Base-by-base conservation (phyloP, 1,139 yeast genomes). In the Yamadazyma sp. region DNA sequence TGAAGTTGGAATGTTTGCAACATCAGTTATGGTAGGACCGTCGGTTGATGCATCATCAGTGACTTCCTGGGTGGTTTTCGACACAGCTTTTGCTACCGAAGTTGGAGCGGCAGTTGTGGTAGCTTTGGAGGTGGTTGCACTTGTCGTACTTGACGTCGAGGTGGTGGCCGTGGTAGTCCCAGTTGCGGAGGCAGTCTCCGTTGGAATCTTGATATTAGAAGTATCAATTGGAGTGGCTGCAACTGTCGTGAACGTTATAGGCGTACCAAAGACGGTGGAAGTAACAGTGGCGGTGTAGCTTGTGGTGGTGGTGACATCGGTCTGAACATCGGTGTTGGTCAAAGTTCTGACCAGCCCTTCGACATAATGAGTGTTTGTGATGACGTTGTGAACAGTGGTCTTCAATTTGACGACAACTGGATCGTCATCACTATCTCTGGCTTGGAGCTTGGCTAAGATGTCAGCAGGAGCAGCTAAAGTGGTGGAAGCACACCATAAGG, bases 201-300 rank as follows among this genome's bases (percentile, higher is more conserved):
- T 69, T 3, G 67, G 52, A 11, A 47, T 38, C 30, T 42, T 38
- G 23, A 47, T 35, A 24, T 44, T 30, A 3, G 41, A 33, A 18
- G 48, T 48, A 39, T 46, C 50, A 41, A 64, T 54, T 39, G 74
- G 70, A 23, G 71, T 62, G 20, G 62, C 50, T 12, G 67, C 69
- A 36, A 67, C 69, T 10, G 74, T 68, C 17, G 70, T 61, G 49
- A 50, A 69, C 23, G 72, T 66, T 32, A 56, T 49, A n/a, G 68
- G 66, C 17, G 61, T 54, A 20, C 76, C 76, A 44, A 64, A 63
- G 15, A 71, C 64, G 11, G 75, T 69, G 3, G 68, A 61, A 6
- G 75, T 71, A 33, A 66, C 71, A 6, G 77, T 72, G 11, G 76
- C 75, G 28, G 77, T 72, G 51, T 70, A 72, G 34, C 61, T 58